Evolutionary conservation across 73 alveolate genomes (phyloP).

Genomic region (Stentor coeruleus): DNA sequence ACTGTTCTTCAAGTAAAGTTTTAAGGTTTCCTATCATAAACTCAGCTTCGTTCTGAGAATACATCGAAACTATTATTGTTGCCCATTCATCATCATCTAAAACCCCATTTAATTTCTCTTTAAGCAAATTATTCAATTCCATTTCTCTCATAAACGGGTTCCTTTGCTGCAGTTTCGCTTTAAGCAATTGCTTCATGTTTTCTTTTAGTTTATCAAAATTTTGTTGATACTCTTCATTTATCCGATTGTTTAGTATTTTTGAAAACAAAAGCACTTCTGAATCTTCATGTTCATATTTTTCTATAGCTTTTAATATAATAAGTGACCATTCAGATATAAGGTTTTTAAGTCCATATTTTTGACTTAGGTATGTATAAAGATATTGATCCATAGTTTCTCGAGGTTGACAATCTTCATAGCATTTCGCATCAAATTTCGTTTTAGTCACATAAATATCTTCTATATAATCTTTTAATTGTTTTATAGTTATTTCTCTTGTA

Average conservation of each 20-base stretch:
- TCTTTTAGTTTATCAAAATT: constrained; percentile 68
- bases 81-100: constrained; percentile 59
- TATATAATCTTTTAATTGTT: constrained; percentile 78
- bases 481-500: constrained; percentile 50
- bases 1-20: constrained; percentile 46
- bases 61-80: constrained; percentile 47
- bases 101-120: constrained; percentile 50
- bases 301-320: constrained; percentile 68
- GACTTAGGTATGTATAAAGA: constrained; percentile 80
- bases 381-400: constrained; percentile 88
- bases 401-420: constrained; percentile 72
- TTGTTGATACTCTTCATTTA: constrained; percentile 81
- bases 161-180: constrained; percentile 63
- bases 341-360: constrained; percentile 84
- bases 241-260: constrained; percentile 78
- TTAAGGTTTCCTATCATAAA: constrained; percentile 42
- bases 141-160: constrained; percentile 65
- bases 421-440: constrained; percentile 75
- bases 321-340: constrained; percentile 82
- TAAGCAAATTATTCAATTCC: constrained; percentile 41
- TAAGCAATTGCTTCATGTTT: constrained; percentile 60
- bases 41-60: constrained; percentile 49
- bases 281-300: constrained; percentile 73
- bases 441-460: constrained; percentile 72
- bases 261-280: constrained; percentile 83